Evolutionary conservation across 768 basidiomycete species (phyloP).

Genomic region (Mrakia frigida): DNA sequence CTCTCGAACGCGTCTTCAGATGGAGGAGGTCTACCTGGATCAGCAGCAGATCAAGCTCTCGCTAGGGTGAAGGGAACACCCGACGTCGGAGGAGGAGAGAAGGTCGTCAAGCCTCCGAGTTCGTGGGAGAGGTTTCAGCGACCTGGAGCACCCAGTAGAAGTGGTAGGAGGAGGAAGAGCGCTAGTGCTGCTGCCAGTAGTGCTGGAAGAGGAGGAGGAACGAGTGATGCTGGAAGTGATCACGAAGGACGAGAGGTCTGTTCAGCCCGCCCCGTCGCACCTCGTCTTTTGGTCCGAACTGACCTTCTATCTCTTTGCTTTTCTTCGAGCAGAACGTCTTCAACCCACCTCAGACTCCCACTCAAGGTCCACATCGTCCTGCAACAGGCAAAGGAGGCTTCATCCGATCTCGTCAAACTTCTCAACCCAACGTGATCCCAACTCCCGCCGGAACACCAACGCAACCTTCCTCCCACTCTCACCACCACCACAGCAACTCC

Average conservation of each 20-base stretch:
- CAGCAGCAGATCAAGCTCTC: not conserved
- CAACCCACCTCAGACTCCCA: not conserved
- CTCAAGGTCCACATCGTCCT: not conserved
- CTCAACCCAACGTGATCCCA: constrained; percentile 13
- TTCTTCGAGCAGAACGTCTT: constrained; percentile 4
- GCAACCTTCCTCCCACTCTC: not conserved
- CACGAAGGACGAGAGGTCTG: not conserved
- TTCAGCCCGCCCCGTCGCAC: not conserved
- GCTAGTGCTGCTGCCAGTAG: not conserved
- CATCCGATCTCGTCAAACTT: constrained; percentile 18
- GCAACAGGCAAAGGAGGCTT: not conserved
- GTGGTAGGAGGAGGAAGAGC: constrained; percentile 9
- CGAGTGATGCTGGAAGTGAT: constrained; percentile 23
- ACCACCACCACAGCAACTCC: not conserved
- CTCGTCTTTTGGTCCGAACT: not conserved
- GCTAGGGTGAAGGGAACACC: not conserved
- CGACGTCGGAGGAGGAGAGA: not conserved
- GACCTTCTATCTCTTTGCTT: not conserved
- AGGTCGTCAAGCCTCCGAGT: constrained; percentile 11
- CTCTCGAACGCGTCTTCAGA: constrained; percentile 11
- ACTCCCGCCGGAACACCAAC: not conserved
- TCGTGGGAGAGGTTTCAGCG: constrained; percentile 28
- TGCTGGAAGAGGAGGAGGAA: not conserved
- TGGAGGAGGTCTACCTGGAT: too few relatives aligned
- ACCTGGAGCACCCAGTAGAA: constrained; percentile 10